These are phyloP conservation scores for Stereum hirsutum DNA, from an alignment of 1,284 basidiomycete species.

Conservation along the genomic window DNA sequence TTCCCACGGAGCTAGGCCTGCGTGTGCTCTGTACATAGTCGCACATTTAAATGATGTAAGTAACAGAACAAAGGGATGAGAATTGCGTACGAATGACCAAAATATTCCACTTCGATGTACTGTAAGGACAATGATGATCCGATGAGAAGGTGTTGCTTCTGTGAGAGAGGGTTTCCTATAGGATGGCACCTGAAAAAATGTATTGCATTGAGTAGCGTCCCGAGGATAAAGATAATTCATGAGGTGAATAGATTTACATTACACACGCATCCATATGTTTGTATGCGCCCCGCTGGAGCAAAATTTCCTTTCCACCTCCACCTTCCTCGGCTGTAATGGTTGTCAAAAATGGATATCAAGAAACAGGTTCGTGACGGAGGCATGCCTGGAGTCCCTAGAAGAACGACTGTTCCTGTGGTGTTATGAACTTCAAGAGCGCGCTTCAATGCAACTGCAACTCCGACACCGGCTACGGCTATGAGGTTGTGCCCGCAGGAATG, in stretches of 20 bases:
- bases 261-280: slow-evolving; percentile 68
- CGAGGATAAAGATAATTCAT: slow-evolving; percentile 5
- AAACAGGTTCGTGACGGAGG: no score
- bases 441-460: slow-evolving; percentile 65
- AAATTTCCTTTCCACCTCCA: slow-evolving; percentile 68
- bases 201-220: no score
- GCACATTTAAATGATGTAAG: neutral
- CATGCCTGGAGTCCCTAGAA: slow-evolving; percentile 79
- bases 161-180: slow-evolving; percentile 39
- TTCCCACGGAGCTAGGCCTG: slow-evolving; percentile 74
- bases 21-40: slow-evolving; percentile 52
- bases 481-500: slow-evolving; percentile 86
- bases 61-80: neutral
- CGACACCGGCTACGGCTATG: slow-evolving; percentile 77
- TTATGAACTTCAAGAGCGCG: slow-evolving; percentile 54
- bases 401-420: slow-evolving; percentile 63
- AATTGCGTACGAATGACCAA: neutral
- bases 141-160: slow-evolving; percentile 35
- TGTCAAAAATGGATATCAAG: no score
- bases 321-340: slow-evolving; percentile 59
- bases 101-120: slow-evolving; percentile 31
- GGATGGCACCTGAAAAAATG: slow-evolving; percentile 61
- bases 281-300: slow-evolving; percentile 73
- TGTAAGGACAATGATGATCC: slow-evolving; percentile 52
- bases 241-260: slow-evolving; percentile 38